These are phyloP conservation scores for Actinomucor elegans DNA, from an alignment of 371 early-diverging fungal species.

Conservation along the genomic window DNA sequence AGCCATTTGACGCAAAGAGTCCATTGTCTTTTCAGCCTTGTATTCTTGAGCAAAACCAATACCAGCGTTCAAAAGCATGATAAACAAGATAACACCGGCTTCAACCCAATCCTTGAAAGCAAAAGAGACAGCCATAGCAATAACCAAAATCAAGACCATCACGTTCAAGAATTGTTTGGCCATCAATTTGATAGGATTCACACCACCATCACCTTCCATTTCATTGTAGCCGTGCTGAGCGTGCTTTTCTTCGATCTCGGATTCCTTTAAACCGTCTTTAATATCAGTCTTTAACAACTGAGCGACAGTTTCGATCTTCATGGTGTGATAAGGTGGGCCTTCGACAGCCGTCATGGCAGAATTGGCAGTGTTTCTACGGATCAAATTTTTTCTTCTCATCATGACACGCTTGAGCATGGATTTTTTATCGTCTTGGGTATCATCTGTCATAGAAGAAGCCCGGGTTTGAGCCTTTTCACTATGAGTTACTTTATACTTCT, in stretches of 20 bases:
- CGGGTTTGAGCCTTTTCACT: background rate
- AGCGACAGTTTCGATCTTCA: constrained; percentile 55
- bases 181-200: constrained; percentile 64
- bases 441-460: background rate
- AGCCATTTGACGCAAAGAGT: constrained; percentile 80
- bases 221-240: constrained; percentile 69
- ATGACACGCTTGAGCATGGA: background rate
- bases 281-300: constrained; percentile 56
- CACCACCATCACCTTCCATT: constrained; percentile 65
- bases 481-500: background rate
- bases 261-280: constrained; percentile 57
- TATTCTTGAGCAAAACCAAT: constrained; percentile 90
- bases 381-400: constrained; percentile 19
- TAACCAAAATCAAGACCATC: constrained; percentile 79
- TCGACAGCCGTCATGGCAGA: constrained; percentile 8
- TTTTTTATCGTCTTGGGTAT: constrained; percentile 1
- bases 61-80: constrained; percentile 76
- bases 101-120: constrained; percentile 67
- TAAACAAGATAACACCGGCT: constrained; percentile 70
- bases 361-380: background rate
- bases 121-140: constrained; percentile 66
- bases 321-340: constrained; percentile 51
- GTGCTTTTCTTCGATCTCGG: constrained; percentile 50
- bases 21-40: constrained; percentile 87
- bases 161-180: constrained; percentile 76